Evolutionary conservation across 1,284 basidiomycete genomes (phyloP), one percentile per base, ranked within the genome.

Genomic region (Marasmius fiardii): DNA sequence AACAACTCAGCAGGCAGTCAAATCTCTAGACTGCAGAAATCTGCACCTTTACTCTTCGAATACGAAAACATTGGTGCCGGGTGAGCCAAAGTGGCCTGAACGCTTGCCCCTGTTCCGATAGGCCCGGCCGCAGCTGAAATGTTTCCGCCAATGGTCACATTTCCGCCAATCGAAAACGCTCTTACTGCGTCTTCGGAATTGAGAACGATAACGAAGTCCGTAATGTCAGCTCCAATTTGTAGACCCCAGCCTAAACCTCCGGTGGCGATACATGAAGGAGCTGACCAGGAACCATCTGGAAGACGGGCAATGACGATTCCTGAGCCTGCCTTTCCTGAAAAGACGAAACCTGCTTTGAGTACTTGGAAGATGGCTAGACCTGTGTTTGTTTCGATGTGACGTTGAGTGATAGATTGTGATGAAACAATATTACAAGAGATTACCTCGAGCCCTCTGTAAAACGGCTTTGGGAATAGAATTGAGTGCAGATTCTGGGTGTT

Each of bases 1-100:
- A 20, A 51, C 4, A 33, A 45, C 45, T n/a, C n/a, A n/a, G n/a
- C n/a, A n/a, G n/a, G n/a, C n/a, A n/a, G n/a, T n/a, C n/a, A n/a
- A n/a, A n/a, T n/a, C n/a, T n/a, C n/a, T n/a, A n/a, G n/a, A n/a
- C n/a, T n/a, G n/a, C n/a, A n/a, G n/a, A n/a, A n/a, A n/a, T n/a
- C n/a, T n/a, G n/a, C 63, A 92, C 93, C 94, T 74, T 95, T 95
- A 11, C 90, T 94, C 71, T 95, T 92, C 20, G 91, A 95, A 73
- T 98, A 98, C 61, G 92, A 93, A 74, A 98, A 99, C 89, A 98
- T 95, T 0, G 95, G 95, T 11, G 96, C 88, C 0, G 96, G 95
- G 70, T 96, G 93, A 18, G 92, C 88, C 47, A 99, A 75, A 8
- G 86, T 88, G 0, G 93, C 86, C 64, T 95, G 88, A 7, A 98